Percentiles rank a stretch among this genome's conserved stretches.
Conservation (phyloP, 1,284 basidiomycete species). For the Marasmius sp. region DNA sequence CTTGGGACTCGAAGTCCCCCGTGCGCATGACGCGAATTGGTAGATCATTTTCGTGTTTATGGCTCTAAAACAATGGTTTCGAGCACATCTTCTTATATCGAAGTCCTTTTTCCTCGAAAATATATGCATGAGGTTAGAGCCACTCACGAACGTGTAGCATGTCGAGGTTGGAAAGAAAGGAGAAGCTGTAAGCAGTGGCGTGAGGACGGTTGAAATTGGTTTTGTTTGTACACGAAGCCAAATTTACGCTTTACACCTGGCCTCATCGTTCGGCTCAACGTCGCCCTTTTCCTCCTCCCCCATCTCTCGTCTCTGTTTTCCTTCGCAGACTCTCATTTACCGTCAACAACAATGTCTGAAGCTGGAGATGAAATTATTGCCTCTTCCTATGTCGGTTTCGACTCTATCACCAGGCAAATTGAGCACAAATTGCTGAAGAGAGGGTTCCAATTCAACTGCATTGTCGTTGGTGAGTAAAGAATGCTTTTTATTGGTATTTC, state of each 20-base stretch:
- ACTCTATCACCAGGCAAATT: conserved; percentile 96
- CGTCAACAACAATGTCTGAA: conserved; percentile 16
- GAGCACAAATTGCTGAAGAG: conserved; percentile 99
- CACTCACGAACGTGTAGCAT: too few species aligned
- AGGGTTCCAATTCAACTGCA: conserved; percentile 98
- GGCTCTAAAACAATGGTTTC: too few species aligned
- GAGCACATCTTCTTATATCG: too few species aligned
- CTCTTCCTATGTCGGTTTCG: conserved; percentile 90
- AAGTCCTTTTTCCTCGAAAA: neutral
- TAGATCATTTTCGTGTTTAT: too few species aligned
- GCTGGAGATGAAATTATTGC: conserved; percentile 79
- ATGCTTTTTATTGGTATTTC: conserved; percentile 6
- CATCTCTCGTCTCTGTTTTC: neutral
- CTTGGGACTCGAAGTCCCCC: too few species aligned
- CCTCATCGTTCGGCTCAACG: neutral
- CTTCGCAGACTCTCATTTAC: neutral
- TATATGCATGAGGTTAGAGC: too few species aligned
- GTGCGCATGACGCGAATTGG: too few species aligned
- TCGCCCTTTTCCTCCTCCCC: neutral
- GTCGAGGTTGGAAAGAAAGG: neutral
- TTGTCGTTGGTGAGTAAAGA: conserved; percentile 79
- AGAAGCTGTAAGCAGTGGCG: neutral
- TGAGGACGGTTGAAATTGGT: neutral
- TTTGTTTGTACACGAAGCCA: conserved; percentile 1
- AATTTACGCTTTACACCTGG: neutral